Conservation (phyloP, 768 basidiomycete genomes). For the Lactarius trivialis region DNA sequence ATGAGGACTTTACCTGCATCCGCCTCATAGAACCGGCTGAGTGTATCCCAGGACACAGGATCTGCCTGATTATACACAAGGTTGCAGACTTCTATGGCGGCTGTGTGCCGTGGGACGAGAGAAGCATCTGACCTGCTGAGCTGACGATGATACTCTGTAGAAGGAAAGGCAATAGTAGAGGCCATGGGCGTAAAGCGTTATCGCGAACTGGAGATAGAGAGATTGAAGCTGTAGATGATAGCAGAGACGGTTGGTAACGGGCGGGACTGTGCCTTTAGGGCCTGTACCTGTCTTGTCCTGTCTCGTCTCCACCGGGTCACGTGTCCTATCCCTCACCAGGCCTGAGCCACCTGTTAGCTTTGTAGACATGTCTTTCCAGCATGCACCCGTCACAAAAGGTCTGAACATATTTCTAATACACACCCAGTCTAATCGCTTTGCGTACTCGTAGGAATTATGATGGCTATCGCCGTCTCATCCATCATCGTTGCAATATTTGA, state of each 20-base stretch:
- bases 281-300: not conserved
- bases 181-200: constrained; percentile 29
- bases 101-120: constrained; percentile 41
- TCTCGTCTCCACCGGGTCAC: not conserved
- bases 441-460: constrained; percentile 59
- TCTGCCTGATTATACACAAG: constrained; percentile 54
- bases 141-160: constrained; percentile 9
- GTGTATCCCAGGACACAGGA: constrained; percentile 42
- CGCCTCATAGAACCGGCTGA: constrained; percentile 63
- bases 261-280: not conserved
- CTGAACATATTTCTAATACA: not conserved
- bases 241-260: not conserved
- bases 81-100: constrained; percentile 63
- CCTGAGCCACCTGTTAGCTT: not conserved
- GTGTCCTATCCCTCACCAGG: constrained; percentile 3
- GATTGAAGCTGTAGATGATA: not conserved
- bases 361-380: constrained; percentile 63
- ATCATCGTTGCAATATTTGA: constrained; percentile 73
- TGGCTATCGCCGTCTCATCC: constrained; percentile 63
- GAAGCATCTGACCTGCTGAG: constrained; percentile 18
- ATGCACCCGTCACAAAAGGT: constrained; percentile 85
- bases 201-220: constrained; percentile 29
- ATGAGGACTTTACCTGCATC: constrained; percentile 50
- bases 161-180: constrained; percentile 22
- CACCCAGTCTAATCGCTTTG: constrained; percentile 1